A percentile compares a stretch with the other conserved stretches of the same genome.
These are phyloP conservation scores for Colletotrichum lindemuthianum DNA, from an alignment of 2,329 filamentous ascomycete species.

Conservation along the genomic window DNA sequence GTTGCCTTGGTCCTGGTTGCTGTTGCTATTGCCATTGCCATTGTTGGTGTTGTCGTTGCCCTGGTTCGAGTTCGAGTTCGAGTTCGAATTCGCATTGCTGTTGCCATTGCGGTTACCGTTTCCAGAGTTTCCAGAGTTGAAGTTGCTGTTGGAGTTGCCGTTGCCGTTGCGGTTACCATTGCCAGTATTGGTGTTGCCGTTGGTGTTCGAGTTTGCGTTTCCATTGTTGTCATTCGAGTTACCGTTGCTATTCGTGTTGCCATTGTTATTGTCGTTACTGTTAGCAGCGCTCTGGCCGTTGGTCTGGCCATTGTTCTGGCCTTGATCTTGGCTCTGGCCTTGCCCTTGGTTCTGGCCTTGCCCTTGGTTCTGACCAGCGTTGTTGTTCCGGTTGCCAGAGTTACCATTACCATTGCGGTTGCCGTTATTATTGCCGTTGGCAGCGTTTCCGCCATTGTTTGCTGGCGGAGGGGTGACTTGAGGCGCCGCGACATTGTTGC, in stretches of 20 bases:
- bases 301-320: constrained; percentile 2
- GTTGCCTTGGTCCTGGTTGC: not conserved
- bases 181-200: not conserved
- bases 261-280: not conserved
- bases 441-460: no score
- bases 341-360: not conserved
- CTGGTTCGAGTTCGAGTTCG: not conserved
- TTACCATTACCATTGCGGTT: no score
- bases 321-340: not conserved
- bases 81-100: not conserved
- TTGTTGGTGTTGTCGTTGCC: not conserved
- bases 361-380: not conserved
- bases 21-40: not conserved
- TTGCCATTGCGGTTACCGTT: not conserved
- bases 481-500: constrained; percentile 13
- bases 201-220: not conserved
- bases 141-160: not conserved
- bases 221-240: not conserved
- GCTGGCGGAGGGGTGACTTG: constrained; percentile 3
- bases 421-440: no score
- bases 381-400: not conserved
- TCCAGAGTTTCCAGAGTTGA: not conserved
- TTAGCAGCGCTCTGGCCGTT: not conserved
- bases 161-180: not conserved
- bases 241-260: not conserved